Evolutionary conservation across 2,329 filamentous ascomycete species (phyloP).

Genomic region (Clonostachys byssicola): DNA sequence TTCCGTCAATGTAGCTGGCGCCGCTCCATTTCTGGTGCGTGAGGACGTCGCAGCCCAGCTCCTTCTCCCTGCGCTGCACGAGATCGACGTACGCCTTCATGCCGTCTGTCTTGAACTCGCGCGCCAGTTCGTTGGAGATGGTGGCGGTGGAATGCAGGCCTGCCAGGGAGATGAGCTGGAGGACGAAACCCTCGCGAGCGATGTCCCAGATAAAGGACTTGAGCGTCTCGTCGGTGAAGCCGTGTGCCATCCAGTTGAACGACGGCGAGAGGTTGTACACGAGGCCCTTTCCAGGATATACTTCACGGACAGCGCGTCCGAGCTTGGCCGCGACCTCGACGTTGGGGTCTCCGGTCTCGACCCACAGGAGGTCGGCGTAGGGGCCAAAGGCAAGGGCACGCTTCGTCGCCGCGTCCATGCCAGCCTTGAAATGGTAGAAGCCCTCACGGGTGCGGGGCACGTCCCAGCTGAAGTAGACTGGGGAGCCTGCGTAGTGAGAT

Average conservation of each 20-base stretch:
- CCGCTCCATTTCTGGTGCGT: constrained; percentile 88
- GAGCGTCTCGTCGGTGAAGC: constrained; percentile 77
- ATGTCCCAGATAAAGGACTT: constrained; percentile 97
- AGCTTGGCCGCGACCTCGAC: constrained; percentile 74
- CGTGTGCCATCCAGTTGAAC: constrained; percentile 98
- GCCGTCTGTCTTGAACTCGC: constrained; percentile 80
- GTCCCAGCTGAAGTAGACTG: constrained; percentile 85
- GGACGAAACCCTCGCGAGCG: constrained; percentile 76
- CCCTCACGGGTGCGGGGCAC: constrained; percentile 90
- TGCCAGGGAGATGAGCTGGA: constrained; percentile 64
- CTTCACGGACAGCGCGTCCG: constrained; percentile 67
- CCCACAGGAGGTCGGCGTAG: constrained; percentile 93
- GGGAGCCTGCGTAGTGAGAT: constrained; percentile 58
- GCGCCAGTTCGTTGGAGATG: constrained; percentile 69
- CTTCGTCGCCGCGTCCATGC: constrained; percentile 84
- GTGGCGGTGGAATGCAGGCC: constrained; percentile 63
- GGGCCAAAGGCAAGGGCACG: constrained; percentile 87
- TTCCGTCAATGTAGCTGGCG: constrained; percentile 75
- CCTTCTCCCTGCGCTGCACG: constrained; percentile 86
- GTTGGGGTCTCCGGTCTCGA: constrained; percentile 88
- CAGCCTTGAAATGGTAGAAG: constrained; percentile 85
- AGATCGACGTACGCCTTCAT: constrained; percentile 98
- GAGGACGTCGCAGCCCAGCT: constrained; percentile 84
- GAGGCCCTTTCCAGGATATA: constrained; percentile 75
- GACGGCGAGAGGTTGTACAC: constrained; percentile 96